These are phyloP conservation scores for Huiozyma sinensis DNA, from an alignment of 805 yeast species.

Conservation along the genomic window DNA sequence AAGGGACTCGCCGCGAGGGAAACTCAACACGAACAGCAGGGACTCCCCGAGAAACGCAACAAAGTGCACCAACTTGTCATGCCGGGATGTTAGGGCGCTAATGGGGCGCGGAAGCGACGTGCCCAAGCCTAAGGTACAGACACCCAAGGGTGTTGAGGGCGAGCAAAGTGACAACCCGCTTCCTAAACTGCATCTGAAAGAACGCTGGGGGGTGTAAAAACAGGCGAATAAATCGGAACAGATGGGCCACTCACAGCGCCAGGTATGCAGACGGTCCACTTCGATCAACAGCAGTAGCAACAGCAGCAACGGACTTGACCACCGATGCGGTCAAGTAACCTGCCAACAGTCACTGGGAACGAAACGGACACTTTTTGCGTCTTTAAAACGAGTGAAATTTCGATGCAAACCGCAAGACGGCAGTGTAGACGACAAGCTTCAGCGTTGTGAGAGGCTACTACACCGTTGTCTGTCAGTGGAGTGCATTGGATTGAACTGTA, in stretches of 20 bases:
- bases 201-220: no score
- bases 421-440: no score
- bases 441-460: no score
- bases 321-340: neutral
- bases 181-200: slow-evolving; percentile 5
- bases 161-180: slow-evolving; percentile 10
- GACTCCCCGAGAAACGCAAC: slow-evolving; percentile 38
- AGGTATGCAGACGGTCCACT: no score
- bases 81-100: slow-evolving; percentile 29
- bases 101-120: slow-evolving; percentile 16
- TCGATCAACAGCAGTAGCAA: no score
- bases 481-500: no score
- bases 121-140: slow-evolving; percentile 24
- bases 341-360: neutral
- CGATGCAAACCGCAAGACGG: neutral
- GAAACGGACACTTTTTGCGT: neutral
- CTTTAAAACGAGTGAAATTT: neutral
- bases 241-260: no score
- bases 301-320: neutral
- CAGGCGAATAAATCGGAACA: no score
- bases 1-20: slow-evolving; percentile 11
- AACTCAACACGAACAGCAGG: slow-evolving; percentile 36
- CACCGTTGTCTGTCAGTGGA: no score
- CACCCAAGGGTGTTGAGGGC: slow-evolving; percentile 9
- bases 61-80: slow-evolving; percentile 46